Evolutionary conservation across 208 protist genomes (phyloP).

Genomic region (Crithidia expoeki): DNA sequence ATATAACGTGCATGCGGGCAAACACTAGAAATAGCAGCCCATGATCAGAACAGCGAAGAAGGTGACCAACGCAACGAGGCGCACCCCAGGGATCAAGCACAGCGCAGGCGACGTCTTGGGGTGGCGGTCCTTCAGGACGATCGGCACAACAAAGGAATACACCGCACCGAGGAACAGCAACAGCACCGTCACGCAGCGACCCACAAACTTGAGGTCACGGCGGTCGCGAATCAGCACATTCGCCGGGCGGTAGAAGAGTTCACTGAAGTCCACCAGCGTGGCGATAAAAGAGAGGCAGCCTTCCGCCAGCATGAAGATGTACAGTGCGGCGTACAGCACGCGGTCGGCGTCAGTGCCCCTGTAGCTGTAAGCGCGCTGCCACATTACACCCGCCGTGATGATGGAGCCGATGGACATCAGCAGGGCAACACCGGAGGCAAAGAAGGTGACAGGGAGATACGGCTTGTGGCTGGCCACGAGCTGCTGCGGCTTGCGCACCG

Average conservation of each 20-base stretch:
- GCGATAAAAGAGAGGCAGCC: conserved; percentile 12
- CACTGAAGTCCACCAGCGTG: conserved; percentile 16
- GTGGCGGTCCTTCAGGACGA: conserved; percentile 12
- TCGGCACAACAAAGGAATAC: conserved; percentile 19
- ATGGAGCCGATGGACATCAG: conserved; percentile 3
- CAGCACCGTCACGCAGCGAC: conserved; percentile 13
- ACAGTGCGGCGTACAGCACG: conserved; percentile 1
- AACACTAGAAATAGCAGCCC: no score
- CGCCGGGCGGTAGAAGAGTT: conserved; percentile 8
- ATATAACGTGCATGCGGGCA: no score
- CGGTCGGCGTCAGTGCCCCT: conserved; percentile 1
- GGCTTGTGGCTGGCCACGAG: background rate
- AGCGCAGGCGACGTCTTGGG: conserved; percentile 9
- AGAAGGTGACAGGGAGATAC: background rate
- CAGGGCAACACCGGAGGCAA: background rate
- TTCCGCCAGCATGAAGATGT: background rate
- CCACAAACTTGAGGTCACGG: conserved; percentile 4
- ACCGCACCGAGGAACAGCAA: conserved; percentile 4
- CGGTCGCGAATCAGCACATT: conserved; percentile 8
- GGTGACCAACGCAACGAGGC: conserved; percentile 6
- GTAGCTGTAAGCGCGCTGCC: background rate
- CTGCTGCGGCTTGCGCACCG: background rate
- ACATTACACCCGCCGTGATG: conserved; percentile 5
- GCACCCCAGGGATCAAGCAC: conserved; percentile 11
- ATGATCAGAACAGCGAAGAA: conserved; percentile 11